Base-by-base conservation (phyloP, 768 basidiomycete genomes). In the Hygrophoropsis aurantiaca region DNA sequence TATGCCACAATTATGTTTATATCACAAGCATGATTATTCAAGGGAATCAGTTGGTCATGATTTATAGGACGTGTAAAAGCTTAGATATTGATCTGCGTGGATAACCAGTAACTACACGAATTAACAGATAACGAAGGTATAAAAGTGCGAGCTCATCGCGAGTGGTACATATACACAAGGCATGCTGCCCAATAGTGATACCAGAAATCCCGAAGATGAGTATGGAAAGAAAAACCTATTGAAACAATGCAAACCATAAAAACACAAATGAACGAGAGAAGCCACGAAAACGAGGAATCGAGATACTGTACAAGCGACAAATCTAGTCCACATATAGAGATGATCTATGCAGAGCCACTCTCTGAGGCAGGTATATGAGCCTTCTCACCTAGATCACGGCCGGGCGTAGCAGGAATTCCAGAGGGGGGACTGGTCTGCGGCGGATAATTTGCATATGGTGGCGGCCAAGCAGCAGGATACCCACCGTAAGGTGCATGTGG, bases 361-460 rank as follows among this genome's bases (percentile, higher is more conserved):
- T 58, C 61, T 7, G 46, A 26, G 16, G 60, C 8, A 13, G 61
- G 15, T 11, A 30, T 30, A 30, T 30, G 27, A 30, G 27, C 37
- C 11, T 67, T 64, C 11, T 67, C 62, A 4, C 59, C 39, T 15
- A 53, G 52, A 11, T 62, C 63, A 3, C 51, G 13, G 8, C 60
- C 26, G 5, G 43, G 9, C 1, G 40, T 11, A 10, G 64, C 27
- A 4, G 64, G 42, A 2, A 62, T 37, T 19, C 47, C 50, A n/a
- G 36, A 40, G 1, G 62, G 44, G 11, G 62, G 63, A 24, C 61
- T 39, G 24, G 58, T 42, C 13, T 50, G 56, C 36, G 63, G 56
- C n/a, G 66, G 63, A 48, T 69, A 71, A 15, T 52, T 50, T 10
- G 61, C 46, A 40, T 69, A 71, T 3, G 46, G 41, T n/a, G 49